phyloP scores from a whole-genome alignment of 2,329 filamentous ascomycete genomes.

The Stagonosporopsis cucurbitacearum region DNA sequence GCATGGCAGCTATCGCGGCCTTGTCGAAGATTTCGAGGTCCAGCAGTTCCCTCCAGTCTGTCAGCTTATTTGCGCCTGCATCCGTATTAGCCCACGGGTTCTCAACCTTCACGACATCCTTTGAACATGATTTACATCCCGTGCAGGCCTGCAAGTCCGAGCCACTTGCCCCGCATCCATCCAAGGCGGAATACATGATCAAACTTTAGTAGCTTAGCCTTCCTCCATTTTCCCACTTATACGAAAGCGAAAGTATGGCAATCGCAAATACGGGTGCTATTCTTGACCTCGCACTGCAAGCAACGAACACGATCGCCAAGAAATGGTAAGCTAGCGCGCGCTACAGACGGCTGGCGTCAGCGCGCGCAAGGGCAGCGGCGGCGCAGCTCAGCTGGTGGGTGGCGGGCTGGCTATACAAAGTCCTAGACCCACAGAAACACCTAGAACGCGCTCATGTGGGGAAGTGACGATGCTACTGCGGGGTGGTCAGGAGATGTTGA shows the following conservation, averaged over 20 bases:
- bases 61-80: not conserved
- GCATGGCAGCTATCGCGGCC: not conserved
- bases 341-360: conserved; percentile 23
- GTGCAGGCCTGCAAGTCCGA: too few relatives aligned
- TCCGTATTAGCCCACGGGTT: not conserved
- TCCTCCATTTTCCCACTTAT: too few relatives aligned
- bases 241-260: not conserved
- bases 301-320: conserved; percentile 1
- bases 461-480: conserved; percentile 10
- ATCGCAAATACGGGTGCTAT: not conserved
- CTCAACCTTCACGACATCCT: not conserved
- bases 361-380: conserved; percentile 20
- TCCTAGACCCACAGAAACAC: conserved; percentile 18
- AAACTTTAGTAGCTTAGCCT: too few relatives aligned
- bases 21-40: not conserved
- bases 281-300: not conserved
- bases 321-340: conserved; percentile 9
- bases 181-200: not conserved
- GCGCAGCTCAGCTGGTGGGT: conserved; percentile 13
- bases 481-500: conserved; percentile 5
- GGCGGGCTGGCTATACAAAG: not conserved
- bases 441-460: conserved; percentile 8
- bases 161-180: not conserved
- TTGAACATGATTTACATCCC: too few relatives aligned
- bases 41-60: not conserved